phyloP scores from a whole-genome alignment of 345 rosid genomes.

The thale cress (Arabidopsis thaliana) region TAIR10.1 NC_003074.8:3242001-3242500 shows the following conservation, averaged over 20 bases:
- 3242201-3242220: constrained; percentile 35
- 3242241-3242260: constrained; percentile 67
- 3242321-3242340: constrained; percentile 34
- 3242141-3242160: constrained; percentile 77
- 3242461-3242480: not conserved
- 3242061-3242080: constrained; percentile 86
- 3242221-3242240: constrained; percentile 50
- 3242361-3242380: constrained; percentile 35
- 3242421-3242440: constrained; percentile 30
- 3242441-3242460: constrained; percentile 14
- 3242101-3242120: constrained; percentile 90
- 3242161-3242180: constrained; percentile 83
- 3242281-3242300: constrained; percentile 30
- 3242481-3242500: constrained; percentile 21
- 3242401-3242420: constrained; percentile 23
- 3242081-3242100: constrained; percentile 84
- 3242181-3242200: constrained; percentile 54
- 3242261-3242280: constrained; percentile 64
- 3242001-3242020: constrained; percentile 91
- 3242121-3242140: constrained; percentile 84
- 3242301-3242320: constrained; percentile 16
- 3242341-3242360: constrained; percentile 35
- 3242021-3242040: constrained; percentile 91
- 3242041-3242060: constrained; percentile 98
- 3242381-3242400: constrained; percentile 31